Base-by-base conservation (phyloP, 352 stramenopile species). In the Pythium aquatile region DNA sequence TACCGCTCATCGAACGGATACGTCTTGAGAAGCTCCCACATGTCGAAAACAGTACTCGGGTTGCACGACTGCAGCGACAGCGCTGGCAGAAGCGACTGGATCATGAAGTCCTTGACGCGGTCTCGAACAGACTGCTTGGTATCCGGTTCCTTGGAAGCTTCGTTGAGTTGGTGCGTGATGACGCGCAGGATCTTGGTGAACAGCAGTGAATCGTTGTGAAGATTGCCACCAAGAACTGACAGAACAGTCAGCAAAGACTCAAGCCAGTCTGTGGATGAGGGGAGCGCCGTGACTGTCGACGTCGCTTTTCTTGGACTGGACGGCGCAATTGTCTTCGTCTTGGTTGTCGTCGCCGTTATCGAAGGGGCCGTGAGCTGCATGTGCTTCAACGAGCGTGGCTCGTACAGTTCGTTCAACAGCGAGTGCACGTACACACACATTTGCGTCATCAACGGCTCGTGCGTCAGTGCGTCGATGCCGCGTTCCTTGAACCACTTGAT, bases 1-100 rank as follows among this genome's bases (percentile, higher is more conserved):
- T 96, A 96, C 9, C 87, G 82, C 58, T 92, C 78, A 40, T 92
- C 81, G 55, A 87, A 94, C 37, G 83, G 77, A 33, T 87, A 84
- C 17, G 66, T 58, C 65, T 96, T 96, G 28, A 96, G 60, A 46
- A 94, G 51, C 24, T 96, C 87, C 87, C 87, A 96, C n/a, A 94
- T 55, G 54, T 91, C 71, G 61, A 93, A 93, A 7, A 85, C 73
- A 3, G 76, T 81, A 58, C 81, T 91, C 8, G 87, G 87, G 54
- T 88, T 90, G 58, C 80, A 94, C n/a, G 68, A 65, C 39, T 93
- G 80, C 32, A 90, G 69, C 32, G 87, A 90, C 46, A 94, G 73
- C 8, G 85, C 73, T 10, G 87, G 87, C n/a, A 96, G 67, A 44
- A 96, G 87, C 5, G 74, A 80, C 42, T 80, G 71, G 24, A 81